Conservation (phyloP, 164 flowering plant genomes). For the Dillenia turbinata region DNA sequence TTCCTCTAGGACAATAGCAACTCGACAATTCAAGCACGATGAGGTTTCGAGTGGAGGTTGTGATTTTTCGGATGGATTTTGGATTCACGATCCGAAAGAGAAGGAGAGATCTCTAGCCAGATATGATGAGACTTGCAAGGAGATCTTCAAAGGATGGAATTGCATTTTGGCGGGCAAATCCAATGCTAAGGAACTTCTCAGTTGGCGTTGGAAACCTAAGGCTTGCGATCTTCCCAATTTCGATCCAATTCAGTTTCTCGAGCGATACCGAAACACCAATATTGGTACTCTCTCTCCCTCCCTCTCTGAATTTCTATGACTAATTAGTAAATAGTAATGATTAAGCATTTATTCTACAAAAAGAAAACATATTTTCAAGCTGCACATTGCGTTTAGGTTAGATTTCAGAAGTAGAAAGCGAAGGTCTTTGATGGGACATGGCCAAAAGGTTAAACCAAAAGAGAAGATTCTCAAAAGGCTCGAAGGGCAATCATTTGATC, state of each 20-base stretch:
- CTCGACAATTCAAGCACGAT: not conserved
- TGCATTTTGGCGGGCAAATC: conserved; percentile 60
- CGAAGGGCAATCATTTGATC: too few relatives aligned
- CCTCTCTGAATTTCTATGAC: not conserved
- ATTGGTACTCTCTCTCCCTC: conserved; percentile 47
- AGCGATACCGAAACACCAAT: conserved; percentile 47
- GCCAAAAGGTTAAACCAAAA: too few relatives aligned
- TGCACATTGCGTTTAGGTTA: too few relatives aligned
- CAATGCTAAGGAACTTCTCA: conserved; percentile 46
- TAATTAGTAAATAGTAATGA: not conserved
- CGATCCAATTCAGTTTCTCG: conserved; percentile 63
- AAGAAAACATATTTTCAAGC: too few relatives aligned
- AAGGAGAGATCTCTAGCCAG: conserved; percentile 18
- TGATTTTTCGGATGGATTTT: conserved; percentile 63
- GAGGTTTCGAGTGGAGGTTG: conserved; percentile 19
- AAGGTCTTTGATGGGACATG: too few relatives aligned
- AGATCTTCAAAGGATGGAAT: conserved; percentile 97
- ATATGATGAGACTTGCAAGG: conserved; percentile 80
- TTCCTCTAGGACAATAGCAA: not conserved
- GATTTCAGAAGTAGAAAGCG: too few relatives aligned
- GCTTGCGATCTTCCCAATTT: conserved; percentile 60
- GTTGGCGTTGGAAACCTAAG: conserved; percentile 83
- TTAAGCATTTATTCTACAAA: too few relatives aligned
- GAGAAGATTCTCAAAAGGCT: too few relatives aligned
- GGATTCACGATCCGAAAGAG: conserved; percentile 60